Percentiles rank a stretch among this genome's conserved stretches.
These are phyloP conservation scores for Pichia sp. DNA, from an alignment of 1,139 yeast genomes.

Conservation along the genomic window DNA sequence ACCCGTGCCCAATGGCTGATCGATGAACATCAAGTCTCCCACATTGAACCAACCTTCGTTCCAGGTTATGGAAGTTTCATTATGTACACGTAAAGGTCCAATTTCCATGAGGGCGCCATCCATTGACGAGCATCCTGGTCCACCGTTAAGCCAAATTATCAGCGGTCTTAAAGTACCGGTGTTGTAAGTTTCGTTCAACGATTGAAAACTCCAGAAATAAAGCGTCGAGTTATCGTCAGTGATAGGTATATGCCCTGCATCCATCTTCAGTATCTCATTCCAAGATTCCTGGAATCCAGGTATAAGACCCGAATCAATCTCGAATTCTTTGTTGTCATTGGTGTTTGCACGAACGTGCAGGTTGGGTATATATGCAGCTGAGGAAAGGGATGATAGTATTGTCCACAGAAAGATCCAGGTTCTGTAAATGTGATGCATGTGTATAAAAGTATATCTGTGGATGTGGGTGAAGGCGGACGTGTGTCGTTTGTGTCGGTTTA, in stretches of 20 bases:
- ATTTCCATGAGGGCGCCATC: slow-evolving; percentile 94
- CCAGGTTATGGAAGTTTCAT: slow-evolving; percentile 31
- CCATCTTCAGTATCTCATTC: slow-evolving; percentile 46
- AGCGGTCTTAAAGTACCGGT: slow-evolving; percentile 31
- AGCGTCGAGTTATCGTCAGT: slow-evolving; percentile 55
- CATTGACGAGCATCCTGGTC: slow-evolving; percentile 97
- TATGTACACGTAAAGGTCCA: slow-evolving; percentile 75
- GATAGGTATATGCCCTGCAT: slow-evolving; percentile 66
- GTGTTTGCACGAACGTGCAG: not conserved
- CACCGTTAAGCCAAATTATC: slow-evolving; percentile 90
- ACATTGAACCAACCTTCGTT: slow-evolving; percentile 84
- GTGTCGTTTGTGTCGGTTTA: not conserved
- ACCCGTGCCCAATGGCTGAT: slow-evolving; percentile 96
- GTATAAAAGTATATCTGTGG: not conserved
- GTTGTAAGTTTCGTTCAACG: not conserved
- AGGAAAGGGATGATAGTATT: not conserved
- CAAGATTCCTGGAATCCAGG: slow-evolving; percentile 11
- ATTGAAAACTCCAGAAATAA: slow-evolving; percentile 73
- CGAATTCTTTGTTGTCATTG: not conserved
- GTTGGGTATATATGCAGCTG: slow-evolving; percentile 7
- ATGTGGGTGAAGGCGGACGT: too few relatives aligned
- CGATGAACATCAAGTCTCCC: slow-evolving; percentile 79
- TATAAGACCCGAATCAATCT: slow-evolving; percentile 10
- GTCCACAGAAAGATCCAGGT: not conserved
- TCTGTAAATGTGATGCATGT: not conserved